Evolutionary conservation across 176 grass and related monocot genomes (phyloP), one percentile per base, ranked within the genome.

Genomic region (Saccharum spontaneum): DNA sequence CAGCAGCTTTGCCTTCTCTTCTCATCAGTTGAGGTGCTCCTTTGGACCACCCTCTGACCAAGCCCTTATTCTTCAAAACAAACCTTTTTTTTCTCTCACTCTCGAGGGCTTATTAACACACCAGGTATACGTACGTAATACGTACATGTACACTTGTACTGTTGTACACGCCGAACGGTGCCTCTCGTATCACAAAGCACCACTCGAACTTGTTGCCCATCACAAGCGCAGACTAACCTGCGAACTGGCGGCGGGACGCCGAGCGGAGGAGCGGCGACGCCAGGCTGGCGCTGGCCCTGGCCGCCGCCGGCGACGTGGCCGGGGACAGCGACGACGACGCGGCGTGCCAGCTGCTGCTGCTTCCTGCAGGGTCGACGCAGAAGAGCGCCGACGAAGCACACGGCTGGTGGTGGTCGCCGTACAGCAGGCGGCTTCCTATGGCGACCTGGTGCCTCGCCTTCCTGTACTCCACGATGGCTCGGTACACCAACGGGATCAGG

Each of bases 401-500:
- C n/a, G 41, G 26, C 16, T 49, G 36, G 1, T 26, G 60, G 10
- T 26, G 60, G 61, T 77, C 11, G 33, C 15, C 7, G 55, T 22
- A 54, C 34, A 65, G 20, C 44, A 83, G 20, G 83, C 79, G 20
- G 83, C 79, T 78, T 8, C 72, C 66, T 1, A 82, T 15, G 20
- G 62, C 12, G 63, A 60, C 54, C 72, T 82, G 57, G 3, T 61
- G 54, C 73, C 83, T 82, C 14, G 54, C 67, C 83, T 59, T 77
- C 83, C 66, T 77, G 57, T 90, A 82, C 6, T 86, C 83, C 45
- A 59, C 66, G 24, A 90, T 64, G 66, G 88, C 67, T 44, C 78
- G 82, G 73, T 90, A 90, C 73, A 86, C 73, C 43, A 90, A 22
- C 9, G 88, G 88, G 55, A 90, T 86, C 7, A 90, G 83, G 41